These are phyloP conservation scores for Acer negundo DNA, from an alignment of 345 rosid species.

Conservation along the genomic window DNA sequence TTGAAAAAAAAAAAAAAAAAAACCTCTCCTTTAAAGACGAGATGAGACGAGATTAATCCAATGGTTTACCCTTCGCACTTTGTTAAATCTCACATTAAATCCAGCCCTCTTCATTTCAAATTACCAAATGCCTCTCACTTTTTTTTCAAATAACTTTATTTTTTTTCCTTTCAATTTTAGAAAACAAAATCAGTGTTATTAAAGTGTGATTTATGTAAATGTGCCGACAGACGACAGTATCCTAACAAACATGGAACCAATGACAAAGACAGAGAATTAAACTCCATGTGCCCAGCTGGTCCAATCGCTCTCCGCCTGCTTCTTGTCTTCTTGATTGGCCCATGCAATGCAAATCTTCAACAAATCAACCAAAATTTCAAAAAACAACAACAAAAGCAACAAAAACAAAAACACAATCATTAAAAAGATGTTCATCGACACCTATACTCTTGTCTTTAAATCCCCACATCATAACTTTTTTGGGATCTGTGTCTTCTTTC, in stretches of 20 bases:
- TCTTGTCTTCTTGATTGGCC: not conserved
- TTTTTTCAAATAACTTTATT: too few relatives aligned
- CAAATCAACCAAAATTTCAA: not conserved
- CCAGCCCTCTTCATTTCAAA: too few relatives aligned
- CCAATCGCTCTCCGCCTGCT: not conserved
- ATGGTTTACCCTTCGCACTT: too few relatives aligned
- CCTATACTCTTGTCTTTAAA: not conserved
- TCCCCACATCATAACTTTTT: not conserved
- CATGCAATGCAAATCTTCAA: not conserved
- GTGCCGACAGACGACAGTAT: not conserved
- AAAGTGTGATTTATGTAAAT: too few relatives aligned
- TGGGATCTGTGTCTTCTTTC: constrained; percentile 13
- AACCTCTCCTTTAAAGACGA: too few relatives aligned
- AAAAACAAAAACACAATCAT: constrained; percentile 10
- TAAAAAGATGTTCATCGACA: not conserved
- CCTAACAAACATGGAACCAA: too few relatives aligned
- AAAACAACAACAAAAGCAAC: not conserved
- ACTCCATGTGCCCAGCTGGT: not conserved
- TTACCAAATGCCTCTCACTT: too few relatives aligned
- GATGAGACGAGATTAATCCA: too few relatives aligned
- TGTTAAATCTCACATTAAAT: too few relatives aligned
- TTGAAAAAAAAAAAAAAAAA: too few relatives aligned
- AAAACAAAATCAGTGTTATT: too few relatives aligned
- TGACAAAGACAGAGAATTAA: not conserved
- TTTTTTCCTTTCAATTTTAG: too few relatives aligned